Base-by-base conservation (phyloP, 345 rosid species). In the Bruguiera parviflora region DNA sequence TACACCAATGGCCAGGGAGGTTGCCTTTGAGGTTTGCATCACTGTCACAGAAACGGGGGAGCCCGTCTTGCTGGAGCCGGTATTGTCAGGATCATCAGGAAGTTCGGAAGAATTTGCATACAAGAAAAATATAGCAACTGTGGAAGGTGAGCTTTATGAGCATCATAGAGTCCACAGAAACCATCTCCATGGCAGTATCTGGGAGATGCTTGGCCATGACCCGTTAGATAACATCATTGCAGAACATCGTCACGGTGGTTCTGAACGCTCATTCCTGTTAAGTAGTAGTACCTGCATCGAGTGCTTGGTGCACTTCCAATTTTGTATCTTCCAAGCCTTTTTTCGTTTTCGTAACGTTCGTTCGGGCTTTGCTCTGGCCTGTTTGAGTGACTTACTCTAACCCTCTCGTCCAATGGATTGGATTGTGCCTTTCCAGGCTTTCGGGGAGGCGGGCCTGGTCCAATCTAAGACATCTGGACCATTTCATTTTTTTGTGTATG, bases 201-300 rank as follows among this genome's bases (percentile, higher is more conserved):
- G 91, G 92, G 89, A 87, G 71, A 84, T 87, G 87, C 86, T 89
- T 1, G 96, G 91, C 63, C 78, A 80, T 25, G 87, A 88, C 25
- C 76, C 81, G 29, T 83, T 87, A 19, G 87, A 85, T 27, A 86
- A 90, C 51, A 75, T 86, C 11, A 62, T 84, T 3, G 20, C 84
- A 32, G 83, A 86, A 32, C 86, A 81, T 33, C 81, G 88, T 60
- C 88, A 82, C 46, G 88, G 87, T 19, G 85, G 89, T 56, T 74
- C 89, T 7, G 89, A 89, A 16, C 75, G 16, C 16, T 39, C 15
- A 10, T 39, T 43, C 49, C 18, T 43, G 18, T 13, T 39, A 10
- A 39, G 47, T 11, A 39, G 3, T 2, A 11, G 2, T n/a, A n/a
- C 47, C 16, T 11, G 16, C 47, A 11, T 39, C 2, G 47, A 11